Conservation (phyloP, 1,284 basidiomycete genomes). For the Rhodotorula mucilaginosa region DNA sequence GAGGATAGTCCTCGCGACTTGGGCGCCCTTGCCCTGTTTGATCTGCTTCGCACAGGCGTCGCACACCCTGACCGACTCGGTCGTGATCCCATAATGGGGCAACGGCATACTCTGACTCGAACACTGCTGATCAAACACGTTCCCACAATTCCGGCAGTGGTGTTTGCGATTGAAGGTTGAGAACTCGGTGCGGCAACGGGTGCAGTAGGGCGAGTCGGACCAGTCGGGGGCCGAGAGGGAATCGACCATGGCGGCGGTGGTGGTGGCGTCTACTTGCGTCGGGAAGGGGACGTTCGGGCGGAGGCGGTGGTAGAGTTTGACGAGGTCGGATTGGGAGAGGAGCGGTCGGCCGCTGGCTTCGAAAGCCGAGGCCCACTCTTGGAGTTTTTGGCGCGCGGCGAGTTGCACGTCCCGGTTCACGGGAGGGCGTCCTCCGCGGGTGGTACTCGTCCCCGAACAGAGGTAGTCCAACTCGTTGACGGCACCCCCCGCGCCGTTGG, state of each 20-base stretch:
- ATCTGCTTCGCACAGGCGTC: conserved; percentile 81
- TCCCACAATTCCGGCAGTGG: conserved; percentile 96
- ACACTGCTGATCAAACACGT: conserved; percentile 93
- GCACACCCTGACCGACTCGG: conserved; percentile 90
- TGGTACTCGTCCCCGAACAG: conserved; percentile 40
- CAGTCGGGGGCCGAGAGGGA: conserved; percentile 86
- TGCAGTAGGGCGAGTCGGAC: conserved; percentile 93
- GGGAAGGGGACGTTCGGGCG: conserved; percentile 81
- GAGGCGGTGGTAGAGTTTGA: conserved; percentile 75
- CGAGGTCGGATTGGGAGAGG: conserved; percentile 63
- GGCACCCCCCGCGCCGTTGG: conserved; percentile 33
- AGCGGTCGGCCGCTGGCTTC: conserved; percentile 65
- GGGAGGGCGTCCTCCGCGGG: conserved; percentile 7
- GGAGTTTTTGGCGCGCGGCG: conserved; percentile 73
- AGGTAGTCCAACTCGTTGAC: conserved; percentile 91
- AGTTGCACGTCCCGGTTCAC: conserved; percentile 79
- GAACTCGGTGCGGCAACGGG: conserved; percentile 87
- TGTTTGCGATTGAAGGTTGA: conserved; percentile 96
- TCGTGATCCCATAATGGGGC: conserved; percentile 84
- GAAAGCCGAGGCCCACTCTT: conserved; percentile 91
- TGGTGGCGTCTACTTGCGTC: conserved; percentile 63
- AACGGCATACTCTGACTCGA: conserved; percentile 79
- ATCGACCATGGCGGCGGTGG: conserved; percentile 77
- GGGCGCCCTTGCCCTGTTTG: conserved; percentile 42
- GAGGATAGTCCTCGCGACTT: conserved; percentile 2